Percentiles rank a stretch among this genome's conserved stretches.
Conservation (phyloP, 2,329 filamentous ascomycete species). For the Aspergillus unguis region DNA sequence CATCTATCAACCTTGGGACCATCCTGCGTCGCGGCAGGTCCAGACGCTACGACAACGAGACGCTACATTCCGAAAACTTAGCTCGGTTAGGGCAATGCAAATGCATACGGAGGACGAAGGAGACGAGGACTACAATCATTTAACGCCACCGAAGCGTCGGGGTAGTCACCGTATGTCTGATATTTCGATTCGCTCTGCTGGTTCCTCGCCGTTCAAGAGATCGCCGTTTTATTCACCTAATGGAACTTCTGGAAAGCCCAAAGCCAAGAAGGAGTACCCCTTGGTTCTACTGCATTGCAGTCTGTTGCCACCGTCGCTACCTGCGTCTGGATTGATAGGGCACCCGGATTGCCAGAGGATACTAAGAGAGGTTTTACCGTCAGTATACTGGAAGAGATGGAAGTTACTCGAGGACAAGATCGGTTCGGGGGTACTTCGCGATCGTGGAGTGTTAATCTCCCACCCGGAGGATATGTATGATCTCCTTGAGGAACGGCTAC, state of each 20-base stretch:
- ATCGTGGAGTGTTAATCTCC: constrained; percentile 59
- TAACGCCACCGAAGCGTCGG: constrained; percentile 33
- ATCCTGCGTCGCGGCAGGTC: constrained; percentile 17
- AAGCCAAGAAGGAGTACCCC: constrained; percentile 49
- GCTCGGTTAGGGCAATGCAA: constrained; percentile 45
- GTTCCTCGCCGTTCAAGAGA: constrained; percentile 31
- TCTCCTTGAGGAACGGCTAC: constrained; percentile 58
- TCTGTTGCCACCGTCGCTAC: constrained; percentile 52
- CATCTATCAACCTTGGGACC: constrained; percentile 17
- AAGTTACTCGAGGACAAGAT: constrained; percentile 54
- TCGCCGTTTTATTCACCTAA: constrained; percentile 36
- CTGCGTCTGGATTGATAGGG: constrained; percentile 40
- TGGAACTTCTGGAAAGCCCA: constrained; percentile 29
- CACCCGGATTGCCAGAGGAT: constrained; percentile 37
- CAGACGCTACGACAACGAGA: constrained; percentile 33
- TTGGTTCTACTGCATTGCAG: constrained; percentile 61
- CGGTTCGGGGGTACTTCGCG: constrained; percentile 52
- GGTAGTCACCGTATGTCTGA: constrained; percentile 28
- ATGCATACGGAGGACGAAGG: constrained; percentile 44
- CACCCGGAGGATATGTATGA: constrained; percentile 63
- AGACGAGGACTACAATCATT: constrained; percentile 37
- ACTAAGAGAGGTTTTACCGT: constrained; percentile 51
- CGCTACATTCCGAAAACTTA: constrained; percentile 43
- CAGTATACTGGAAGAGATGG: constrained; percentile 44
- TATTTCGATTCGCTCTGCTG: constrained; percentile 31